Evolutionary conservation across 2,329 filamentous ascomycete species (phyloP).

Genomic region (Cadophora sp.): DNA sequence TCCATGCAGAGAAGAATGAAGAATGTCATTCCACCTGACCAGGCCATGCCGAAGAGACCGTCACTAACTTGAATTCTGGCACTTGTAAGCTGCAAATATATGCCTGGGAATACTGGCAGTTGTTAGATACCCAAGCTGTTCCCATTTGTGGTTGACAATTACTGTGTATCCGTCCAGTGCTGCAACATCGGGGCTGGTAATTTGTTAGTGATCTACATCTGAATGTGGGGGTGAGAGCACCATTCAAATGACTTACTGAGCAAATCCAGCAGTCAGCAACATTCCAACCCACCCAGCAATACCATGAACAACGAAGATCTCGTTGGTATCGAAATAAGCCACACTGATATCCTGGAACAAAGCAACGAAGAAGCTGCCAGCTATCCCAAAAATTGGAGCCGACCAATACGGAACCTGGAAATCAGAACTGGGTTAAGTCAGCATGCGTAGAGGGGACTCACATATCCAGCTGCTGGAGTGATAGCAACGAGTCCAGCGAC

Average conservation of each 20-base stretch:
- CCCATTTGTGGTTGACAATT: constrained; percentile 17
- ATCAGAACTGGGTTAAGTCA: background rate
- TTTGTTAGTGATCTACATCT: background rate
- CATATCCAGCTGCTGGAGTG: constrained; percentile 83
- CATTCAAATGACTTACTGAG: background rate
- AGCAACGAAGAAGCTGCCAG: constrained; percentile 20
- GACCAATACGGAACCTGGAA: constrained; percentile 22
- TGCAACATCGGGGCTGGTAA: constrained; percentile 17
- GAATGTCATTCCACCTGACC: constrained; percentile 18
- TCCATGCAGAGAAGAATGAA: constrained; percentile 20
- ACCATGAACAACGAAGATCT: constrained; percentile 21
- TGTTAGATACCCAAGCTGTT: constrained; percentile 19
- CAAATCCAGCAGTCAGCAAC: constrained; percentile 21
- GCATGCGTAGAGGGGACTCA: constrained; percentile 53
- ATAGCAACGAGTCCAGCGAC: constrained; percentile 89
- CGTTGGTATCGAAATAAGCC: constrained; percentile 18
- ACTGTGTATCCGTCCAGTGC: constrained; percentile 17
- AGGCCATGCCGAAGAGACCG: constrained; percentile 10
- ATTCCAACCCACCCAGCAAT: constrained; percentile 19
- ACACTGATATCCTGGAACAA: constrained; percentile 16
- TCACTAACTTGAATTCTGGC: constrained; percentile 21
- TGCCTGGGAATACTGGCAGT: background rate
- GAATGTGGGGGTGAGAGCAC: too few relatives aligned
- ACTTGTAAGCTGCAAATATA: background rate
- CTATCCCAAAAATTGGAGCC: constrained; percentile 19